Conservation (phyloP, 2,329 filamentous ascomycete species). For the Grosmannia huntii region DNA sequence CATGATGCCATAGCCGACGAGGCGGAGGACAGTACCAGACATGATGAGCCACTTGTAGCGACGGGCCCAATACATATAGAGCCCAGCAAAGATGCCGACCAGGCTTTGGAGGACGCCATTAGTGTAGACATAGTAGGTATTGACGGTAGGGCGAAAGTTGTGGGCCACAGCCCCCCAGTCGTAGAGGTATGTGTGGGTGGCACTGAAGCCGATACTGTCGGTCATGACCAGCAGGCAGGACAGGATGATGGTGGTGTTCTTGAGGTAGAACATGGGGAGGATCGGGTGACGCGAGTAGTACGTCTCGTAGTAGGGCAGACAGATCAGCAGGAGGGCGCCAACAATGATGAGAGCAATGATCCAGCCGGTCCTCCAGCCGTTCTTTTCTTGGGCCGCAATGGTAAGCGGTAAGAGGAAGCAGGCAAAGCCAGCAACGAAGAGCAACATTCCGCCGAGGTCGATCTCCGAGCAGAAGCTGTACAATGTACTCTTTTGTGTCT, state of each 20-base stretch:
- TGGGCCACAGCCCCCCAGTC: conserved; percentile 7
- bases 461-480: conserved; percentile 23
- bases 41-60: conserved; percentile 9
- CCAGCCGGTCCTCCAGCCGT: conserved; percentile 31
- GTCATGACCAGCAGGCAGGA: conserved; percentile 23
- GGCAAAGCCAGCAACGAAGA: conserved; percentile 35
- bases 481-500: conserved; percentile 6
- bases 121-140: conserved; percentile 5
- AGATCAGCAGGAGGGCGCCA: conserved; percentile 25
- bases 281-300: conserved; percentile 29
- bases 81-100: conserved; percentile 6
- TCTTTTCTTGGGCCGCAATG: conserved; percentile 25
- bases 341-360: conserved; percentile 30
- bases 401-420: conserved; percentile 33
- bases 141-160: conserved; percentile 3
- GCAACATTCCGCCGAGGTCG: conserved; percentile 28
- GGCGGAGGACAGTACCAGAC: conserved; percentile 6
- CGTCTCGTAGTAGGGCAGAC: conserved; percentile 33
- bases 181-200: conserved; percentile 8
- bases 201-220: conserved; percentile 7
- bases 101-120: conserved; percentile 8
- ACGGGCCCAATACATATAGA: conserved; percentile 5
- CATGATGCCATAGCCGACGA: conserved; percentile 24
- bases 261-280: conserved; percentile 31
- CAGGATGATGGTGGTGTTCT: conserved; percentile 27